Evolutionary conservation across 768 basidiomycete genomes (phyloP), one percentile per base, ranked within the genome.

Genomic region (Phaeotremella fagi): DNA sequence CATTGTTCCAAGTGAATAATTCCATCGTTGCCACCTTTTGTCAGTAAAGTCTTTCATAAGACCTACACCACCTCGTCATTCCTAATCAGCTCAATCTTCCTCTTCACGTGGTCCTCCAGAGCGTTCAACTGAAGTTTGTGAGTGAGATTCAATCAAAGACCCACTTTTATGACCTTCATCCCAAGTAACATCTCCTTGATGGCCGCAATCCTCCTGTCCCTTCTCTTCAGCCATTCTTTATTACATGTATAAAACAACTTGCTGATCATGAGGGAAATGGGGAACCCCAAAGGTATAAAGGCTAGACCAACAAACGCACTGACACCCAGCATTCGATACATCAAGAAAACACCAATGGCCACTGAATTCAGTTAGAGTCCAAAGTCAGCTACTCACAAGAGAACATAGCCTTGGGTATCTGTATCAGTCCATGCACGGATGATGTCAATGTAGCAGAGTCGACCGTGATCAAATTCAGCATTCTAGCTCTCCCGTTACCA

Each of bases 81-180:
- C 20, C 71, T 51, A 18, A 69, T 43, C 0, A n/a, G 25, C 22
- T 54, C 31, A 37, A 72, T 66, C 14, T 55, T 46, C 2, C 55
- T 45, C 11, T 55, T 43, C 45, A 63, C 66, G 29, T 67, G 55
- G 2, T 61, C 59, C 25, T 72, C 71, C 37, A 67, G 65, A 3
- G 61, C 71, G 35, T 72, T 72, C 15, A 72, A 51, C 70, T 61
- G 33, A 22, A 0, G 9, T 0, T 48, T 15, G 46, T 47, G 36
- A 7, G 5, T n/a, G 23, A n/a, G 2, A 22, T 11, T 58, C 47
- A 47, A n/a, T 29, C 3, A 28, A 4, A 15, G 35, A 59, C 66
- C 14, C 23, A 70, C 68, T 50, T 72, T 72, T 64, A 72, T 63
- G 1, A 68, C 68, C 43, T 70, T 72, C 55, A 66, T 59, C 14